Evolutionary conservation across 2,329 filamentous ascomycete genomes (phyloP).

Genomic region (Allantophomopsis lycopodina): DNA sequence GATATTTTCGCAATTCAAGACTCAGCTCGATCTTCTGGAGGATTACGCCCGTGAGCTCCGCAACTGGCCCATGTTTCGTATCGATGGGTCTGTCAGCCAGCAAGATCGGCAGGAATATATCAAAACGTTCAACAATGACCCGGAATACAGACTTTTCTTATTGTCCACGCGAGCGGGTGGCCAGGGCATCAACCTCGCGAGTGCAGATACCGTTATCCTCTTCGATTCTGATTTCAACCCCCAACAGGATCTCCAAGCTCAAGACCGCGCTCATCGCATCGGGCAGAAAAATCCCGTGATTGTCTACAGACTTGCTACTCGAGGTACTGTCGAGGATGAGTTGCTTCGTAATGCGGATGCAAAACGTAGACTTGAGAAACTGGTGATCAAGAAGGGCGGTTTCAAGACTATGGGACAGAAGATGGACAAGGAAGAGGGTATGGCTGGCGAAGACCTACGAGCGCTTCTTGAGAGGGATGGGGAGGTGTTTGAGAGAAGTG

Average conservation of each 20-base stretch:
- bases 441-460: conserved; percentile 47
- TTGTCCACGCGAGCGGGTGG: conserved; percentile 85
- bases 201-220: conserved; percentile 82
- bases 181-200: conserved; percentile 87
- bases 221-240: conserved; percentile 93
- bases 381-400: conserved; percentile 89
- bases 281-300: conserved; percentile 87
- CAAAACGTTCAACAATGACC: conserved; percentile 54
- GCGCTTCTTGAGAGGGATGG: conserved; percentile 61
- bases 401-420: conserved; percentile 59
- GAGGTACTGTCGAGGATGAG: conserved; percentile 82
- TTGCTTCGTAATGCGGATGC: conserved; percentile 79
- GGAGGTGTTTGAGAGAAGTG: conserved; percentile 41
- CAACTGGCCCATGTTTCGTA: conserved; percentile 71
- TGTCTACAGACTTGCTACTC: conserved; percentile 86
- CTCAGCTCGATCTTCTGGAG: conserved; percentile 79
- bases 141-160: conserved; percentile 62
- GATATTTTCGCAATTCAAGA: conserved; percentile 95
- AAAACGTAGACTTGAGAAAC: conserved; percentile 82
- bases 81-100: conserved; percentile 79
- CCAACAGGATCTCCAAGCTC: conserved; percentile 90
- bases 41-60: conserved; percentile 73
- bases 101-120: conserved; percentile 58
- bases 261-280: conserved; percentile 89
- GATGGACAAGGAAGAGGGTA: conserved; percentile 27